Evolutionary conservation across 1,139 yeast species (phyloP).

Genomic region (Suhomyces bokatorum): DNA sequence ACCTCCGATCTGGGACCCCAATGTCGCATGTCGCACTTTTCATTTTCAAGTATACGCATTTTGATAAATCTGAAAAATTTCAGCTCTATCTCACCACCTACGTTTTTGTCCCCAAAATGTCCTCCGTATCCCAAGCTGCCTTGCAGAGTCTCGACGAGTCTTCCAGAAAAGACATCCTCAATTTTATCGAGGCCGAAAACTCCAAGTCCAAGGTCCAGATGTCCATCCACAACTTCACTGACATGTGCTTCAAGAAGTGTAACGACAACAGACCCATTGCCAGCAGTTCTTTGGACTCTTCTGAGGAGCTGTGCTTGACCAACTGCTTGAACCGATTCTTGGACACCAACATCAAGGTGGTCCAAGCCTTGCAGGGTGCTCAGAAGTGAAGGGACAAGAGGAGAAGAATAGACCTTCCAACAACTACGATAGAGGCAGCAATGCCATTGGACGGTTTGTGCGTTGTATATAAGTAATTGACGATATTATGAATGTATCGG

Average conservation of each 20-base stretch:
- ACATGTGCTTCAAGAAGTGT: slow-evolving; percentile 88
- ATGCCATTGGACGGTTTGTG: slow-evolving; percentile 1
- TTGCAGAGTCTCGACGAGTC: slow-evolving; percentile 66
- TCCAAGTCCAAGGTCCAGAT: slow-evolving; percentile 86
- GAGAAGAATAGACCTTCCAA: neutral
- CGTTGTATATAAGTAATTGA: slow-evolving; percentile 1
- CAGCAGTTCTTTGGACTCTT: slow-evolving; percentile 49
- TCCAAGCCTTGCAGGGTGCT: slow-evolving; percentile 53
- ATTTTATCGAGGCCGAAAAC: slow-evolving; percentile 79
- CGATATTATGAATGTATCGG: neutral
- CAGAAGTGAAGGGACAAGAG: slow-evolving; percentile 19
- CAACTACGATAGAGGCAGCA: slow-evolving; percentile 1
- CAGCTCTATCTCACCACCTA: neutral
- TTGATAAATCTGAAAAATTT: slow-evolving; percentile 4
- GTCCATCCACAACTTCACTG: slow-evolving; percentile 84
- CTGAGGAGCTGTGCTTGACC: slow-evolving; percentile 71
- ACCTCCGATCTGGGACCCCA: neutral
- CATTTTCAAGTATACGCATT: no score
- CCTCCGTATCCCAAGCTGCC: slow-evolving; percentile 59
- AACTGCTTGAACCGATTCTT: slow-evolving; percentile 85
- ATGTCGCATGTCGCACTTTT: slow-evolving; percentile 5
- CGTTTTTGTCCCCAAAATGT: slow-evolving; percentile 38
- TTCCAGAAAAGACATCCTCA: slow-evolving; percentile 71
- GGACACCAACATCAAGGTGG: slow-evolving; percentile 85
- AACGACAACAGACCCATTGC: slow-evolving; percentile 51